Conservation (phyloP, 768 basidiomycete genomes). For the Lactarius indigo region DNA sequence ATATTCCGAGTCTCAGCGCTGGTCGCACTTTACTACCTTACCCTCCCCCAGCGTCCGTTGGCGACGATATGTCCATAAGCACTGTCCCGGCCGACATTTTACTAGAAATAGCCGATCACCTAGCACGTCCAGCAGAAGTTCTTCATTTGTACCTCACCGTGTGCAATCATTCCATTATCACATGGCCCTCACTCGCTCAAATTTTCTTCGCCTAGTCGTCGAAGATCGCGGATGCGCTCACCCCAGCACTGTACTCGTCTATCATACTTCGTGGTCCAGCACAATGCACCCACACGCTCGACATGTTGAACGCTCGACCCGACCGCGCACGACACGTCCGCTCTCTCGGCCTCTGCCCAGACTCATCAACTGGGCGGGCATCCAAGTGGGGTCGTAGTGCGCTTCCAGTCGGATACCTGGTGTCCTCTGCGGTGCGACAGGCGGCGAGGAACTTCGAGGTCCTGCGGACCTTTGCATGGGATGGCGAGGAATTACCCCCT, state of each 20-base stretch:
- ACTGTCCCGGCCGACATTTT: slow-evolving; percentile 56
- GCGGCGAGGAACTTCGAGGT: slow-evolving; percentile 57
- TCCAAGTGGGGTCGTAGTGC: slow-evolving; percentile 25
- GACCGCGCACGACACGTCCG: slow-evolving; percentile 67
- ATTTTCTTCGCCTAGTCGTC: slow-evolving; percentile 42
- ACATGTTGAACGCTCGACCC: slow-evolving; percentile 54
- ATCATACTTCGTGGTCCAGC: slow-evolving; percentile 51
- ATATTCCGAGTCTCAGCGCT: background rate
- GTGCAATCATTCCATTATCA: slow-evolving; percentile 31
- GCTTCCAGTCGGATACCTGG: slow-evolving; percentile 35
- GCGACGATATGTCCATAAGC: slow-evolving; percentile 10
- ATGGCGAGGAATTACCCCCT: slow-evolving; percentile 56
- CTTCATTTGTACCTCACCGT: slow-evolving; percentile 59
- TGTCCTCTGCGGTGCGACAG: slow-evolving; percentile 50
- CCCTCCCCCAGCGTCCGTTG: background rate
- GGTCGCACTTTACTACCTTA: background rate
- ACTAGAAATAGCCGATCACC: slow-evolving; percentile 57
- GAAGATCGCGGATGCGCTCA: slow-evolving; percentile 47
- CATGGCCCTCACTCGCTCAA: background rate
- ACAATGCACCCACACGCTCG: slow-evolving; percentile 62
- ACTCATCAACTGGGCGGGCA: slow-evolving; percentile 18
- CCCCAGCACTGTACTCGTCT: slow-evolving; percentile 55
- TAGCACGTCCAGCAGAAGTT: slow-evolving; percentile 52
- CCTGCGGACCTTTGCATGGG: slow-evolving; percentile 66
- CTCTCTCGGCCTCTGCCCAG: slow-evolving; percentile 50